Percentiles rank a stretch among this genome's conserved stretches.
These are phyloP conservation scores for Zymoseptoria tritici DNA, from an alignment of 2,329 filamentous ascomycete species.

Conservation along the genomic window DNA sequence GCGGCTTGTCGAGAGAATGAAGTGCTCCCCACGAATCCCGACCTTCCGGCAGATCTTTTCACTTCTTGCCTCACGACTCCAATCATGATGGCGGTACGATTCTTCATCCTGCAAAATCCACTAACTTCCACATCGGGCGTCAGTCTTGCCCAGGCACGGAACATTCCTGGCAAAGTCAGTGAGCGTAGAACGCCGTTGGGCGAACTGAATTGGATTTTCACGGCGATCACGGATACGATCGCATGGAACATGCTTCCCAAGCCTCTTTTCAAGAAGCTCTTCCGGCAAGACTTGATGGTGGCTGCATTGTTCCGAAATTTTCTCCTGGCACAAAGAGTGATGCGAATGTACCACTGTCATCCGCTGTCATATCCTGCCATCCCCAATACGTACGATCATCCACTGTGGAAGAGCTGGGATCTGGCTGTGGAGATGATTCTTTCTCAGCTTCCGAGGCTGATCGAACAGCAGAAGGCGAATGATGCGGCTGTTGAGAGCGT, in stretches of 20 bases:
- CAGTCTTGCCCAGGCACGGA: constrained; percentile 73
- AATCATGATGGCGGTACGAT: constrained; percentile 94
- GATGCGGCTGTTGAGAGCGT: constrained; percentile 19
- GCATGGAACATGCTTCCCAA: constrained; percentile 93
- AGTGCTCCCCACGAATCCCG: constrained; percentile 88
- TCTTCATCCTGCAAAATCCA: constrained; percentile 91
- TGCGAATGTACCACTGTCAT: constrained; percentile 93
- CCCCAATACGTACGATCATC: constrained; percentile 92
- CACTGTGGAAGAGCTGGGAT: constrained; percentile 96
- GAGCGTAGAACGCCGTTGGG: constrained; percentile 89
- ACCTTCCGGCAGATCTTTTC: constrained; percentile 89
- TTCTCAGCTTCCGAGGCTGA: constrained; percentile 74
- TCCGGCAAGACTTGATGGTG: constrained; percentile 97
- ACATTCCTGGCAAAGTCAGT: constrained; percentile 83
- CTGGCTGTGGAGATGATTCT: constrained; percentile 92
- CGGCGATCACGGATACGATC: constrained; percentile 96
- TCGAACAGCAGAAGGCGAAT: constrained; percentile 65
- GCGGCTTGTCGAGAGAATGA: constrained; percentile 87
- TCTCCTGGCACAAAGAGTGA: constrained; percentile 85
- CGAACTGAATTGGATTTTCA: constrained; percentile 99
- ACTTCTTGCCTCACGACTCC: constrained; percentile 93
- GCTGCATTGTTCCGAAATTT: constrained; percentile 95
- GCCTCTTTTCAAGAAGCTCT: constrained; percentile 90
- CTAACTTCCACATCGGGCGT: constrained; percentile 51
- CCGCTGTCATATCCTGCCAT: constrained; percentile 85